Conservation (phyloP, 176 grass and related monocot species). For the Carex cristatella region DNA sequence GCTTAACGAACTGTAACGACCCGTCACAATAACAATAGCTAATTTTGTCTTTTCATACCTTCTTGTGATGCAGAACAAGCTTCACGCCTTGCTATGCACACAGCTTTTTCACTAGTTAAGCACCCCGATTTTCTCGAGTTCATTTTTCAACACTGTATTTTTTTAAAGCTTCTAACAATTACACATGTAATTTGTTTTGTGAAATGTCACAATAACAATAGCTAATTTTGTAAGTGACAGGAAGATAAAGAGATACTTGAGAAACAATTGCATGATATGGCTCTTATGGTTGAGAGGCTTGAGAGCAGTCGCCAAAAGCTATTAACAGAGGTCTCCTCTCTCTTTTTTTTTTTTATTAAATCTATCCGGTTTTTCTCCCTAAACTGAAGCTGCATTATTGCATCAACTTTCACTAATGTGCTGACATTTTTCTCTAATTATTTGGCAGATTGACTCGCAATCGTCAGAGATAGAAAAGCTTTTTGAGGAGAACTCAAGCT, state of each 20-base stretch:
- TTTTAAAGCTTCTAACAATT: background rate
- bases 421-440: slow-evolving; percentile 20
- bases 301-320: slow-evolving; percentile 92
- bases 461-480: slow-evolving; percentile 91
- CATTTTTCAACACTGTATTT: background rate
- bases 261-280: slow-evolving; percentile 85
- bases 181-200: background rate
- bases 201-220: too few species aligned
- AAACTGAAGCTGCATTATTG: background rate
- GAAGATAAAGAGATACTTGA: slow-evolving; percentile 92
- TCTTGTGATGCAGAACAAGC: slow-evolving; percentile 58
- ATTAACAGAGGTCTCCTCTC: slow-evolving; percentile 64
- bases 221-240: slow-evolving; percentile 17
- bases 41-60: background rate
- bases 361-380: background rate
- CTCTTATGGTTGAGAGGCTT: slow-evolving; percentile 90
- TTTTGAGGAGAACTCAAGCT: slow-evolving; percentile 85
- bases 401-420: background rate
- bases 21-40: background rate
- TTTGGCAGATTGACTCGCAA: slow-evolving; percentile 88
- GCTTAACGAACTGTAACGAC: background rate
- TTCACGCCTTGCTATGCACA: slow-evolving; percentile 58
- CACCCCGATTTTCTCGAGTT: slow-evolving; percentile 22
- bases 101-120: slow-evolving; percentile 69
- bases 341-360: slow-evolving; percentile 26